These are phyloP conservation scores for Pinus taeda DNA, from an alignment of 75 land plant species.

Conservation along the genomic window DNA sequence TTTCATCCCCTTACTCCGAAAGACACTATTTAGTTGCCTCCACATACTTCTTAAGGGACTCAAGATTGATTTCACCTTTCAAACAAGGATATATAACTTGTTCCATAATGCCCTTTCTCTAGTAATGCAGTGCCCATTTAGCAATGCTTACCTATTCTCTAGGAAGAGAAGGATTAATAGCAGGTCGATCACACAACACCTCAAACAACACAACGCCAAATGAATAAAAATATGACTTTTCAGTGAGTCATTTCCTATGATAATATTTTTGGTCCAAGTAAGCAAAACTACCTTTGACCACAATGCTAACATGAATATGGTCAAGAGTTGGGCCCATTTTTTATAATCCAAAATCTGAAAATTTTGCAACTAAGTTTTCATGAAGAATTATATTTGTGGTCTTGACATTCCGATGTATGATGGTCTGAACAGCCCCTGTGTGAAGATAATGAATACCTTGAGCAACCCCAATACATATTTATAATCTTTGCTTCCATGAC, in stretches of 20 bases:
- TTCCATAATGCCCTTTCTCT: conserved; percentile 32
- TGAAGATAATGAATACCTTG: conserved; percentile 76
- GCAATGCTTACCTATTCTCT: conserved; percentile 52
- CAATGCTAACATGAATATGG: conserved; percentile 61
- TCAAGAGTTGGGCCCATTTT: no score
- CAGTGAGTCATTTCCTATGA: conserved; percentile 46
- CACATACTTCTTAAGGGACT: conserved; percentile 32
- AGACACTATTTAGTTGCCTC: conserved; percentile 44
- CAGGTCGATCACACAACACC: conserved; percentile 50
- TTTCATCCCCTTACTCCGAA: conserved; percentile 28
- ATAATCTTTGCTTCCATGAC: conserved; percentile 63
- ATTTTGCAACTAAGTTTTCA: conserved; percentile 59
- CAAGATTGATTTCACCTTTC: conserved; percentile 16
- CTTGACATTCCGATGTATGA: conserved; percentile 76
- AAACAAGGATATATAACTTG: conserved; percentile 35
- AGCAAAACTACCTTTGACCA: conserved; percentile 54
- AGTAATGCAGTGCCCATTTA: conserved; percentile 52
- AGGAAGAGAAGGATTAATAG: conserved; percentile 41
- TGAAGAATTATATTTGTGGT: conserved; percentile 71
- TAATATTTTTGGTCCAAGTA: conserved; percentile 50
- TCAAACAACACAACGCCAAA: conserved; percentile 54
- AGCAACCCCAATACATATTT: conserved; percentile 71
- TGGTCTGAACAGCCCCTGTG: conserved; percentile 68
- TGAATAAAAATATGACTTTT: conserved; percentile 52
- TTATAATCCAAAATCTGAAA: no score